Conservation (phyloP, 1,284 basidiomycete genomes). For the Puccinia triticina region DNA sequence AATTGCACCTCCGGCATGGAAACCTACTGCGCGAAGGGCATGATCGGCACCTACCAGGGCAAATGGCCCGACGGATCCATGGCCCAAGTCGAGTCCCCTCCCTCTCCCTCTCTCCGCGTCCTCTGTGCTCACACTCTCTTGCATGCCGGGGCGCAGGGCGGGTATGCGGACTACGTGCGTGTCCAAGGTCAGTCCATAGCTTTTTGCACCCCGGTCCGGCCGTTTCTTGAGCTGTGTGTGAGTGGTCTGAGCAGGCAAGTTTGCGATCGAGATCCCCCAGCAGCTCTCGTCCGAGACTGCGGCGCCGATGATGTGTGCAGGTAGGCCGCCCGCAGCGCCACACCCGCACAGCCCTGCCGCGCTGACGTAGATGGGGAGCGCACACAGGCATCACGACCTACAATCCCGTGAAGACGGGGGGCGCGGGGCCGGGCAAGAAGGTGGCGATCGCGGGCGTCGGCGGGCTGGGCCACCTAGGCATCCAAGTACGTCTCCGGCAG, state of each 20-base stretch:
- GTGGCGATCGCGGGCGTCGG: conserved; percentile 49
- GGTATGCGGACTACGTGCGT: conserved; percentile 46
- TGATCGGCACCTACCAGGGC: conserved; percentile 47
- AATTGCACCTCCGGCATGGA: conserved; percentile 31
- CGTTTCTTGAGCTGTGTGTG: too few species aligned
- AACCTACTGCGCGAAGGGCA: conserved; percentile 21
- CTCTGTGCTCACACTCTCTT: neutral
- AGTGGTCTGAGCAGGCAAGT: too few species aligned
- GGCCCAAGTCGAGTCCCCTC: conserved; percentile 22
- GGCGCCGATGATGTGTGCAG: conserved; percentile 51
- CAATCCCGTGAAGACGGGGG: conserved; percentile 43
- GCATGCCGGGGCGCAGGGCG: too few species aligned
- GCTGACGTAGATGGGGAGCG: too few species aligned
- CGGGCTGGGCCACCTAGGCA: conserved; percentile 40
- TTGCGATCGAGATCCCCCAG: conserved; percentile 44
- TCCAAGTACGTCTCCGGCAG: conserved; percentile 22
- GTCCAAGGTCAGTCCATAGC: conserved; percentile 49
- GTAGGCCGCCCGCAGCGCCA: conserved; percentile 3
- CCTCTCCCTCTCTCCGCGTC: neutral
- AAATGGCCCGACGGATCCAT: conserved; percentile 37
- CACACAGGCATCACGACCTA: conserved; percentile 42
- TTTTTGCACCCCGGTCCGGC: too few species aligned
- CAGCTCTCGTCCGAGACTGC: conserved; percentile 49
- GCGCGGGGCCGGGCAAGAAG: conserved; percentile 44
- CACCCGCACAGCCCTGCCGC: too few species aligned